Conservation (phyloP, 2,329 filamentous ascomycete species). For the Penicillium expansum region DNA sequence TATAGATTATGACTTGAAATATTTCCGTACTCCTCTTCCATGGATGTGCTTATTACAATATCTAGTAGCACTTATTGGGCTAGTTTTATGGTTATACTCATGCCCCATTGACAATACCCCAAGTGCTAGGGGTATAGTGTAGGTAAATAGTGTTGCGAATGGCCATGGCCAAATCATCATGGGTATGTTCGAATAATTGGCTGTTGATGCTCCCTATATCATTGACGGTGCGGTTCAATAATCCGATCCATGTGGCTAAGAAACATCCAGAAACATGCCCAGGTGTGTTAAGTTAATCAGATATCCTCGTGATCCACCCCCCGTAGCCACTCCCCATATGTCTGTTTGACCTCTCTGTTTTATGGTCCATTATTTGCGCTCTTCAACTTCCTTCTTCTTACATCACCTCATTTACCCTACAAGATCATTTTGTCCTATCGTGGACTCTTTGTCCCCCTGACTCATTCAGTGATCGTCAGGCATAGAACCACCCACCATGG, state of each 20-base stretch:
- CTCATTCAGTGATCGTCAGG: neutral
- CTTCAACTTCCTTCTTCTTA: neutral
- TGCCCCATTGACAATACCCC: too few species aligned
- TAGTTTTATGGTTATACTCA: neutral
- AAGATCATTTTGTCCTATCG: neutral
- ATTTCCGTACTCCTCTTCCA: conserved; percentile 2
- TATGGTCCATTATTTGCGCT: neutral
- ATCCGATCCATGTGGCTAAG: neutral
- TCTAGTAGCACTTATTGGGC: neutral
- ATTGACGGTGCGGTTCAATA: neutral
- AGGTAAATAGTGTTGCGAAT: neutral
- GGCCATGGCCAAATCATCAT: too few species aligned
- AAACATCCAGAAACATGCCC: neutral
- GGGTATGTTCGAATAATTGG: neutral
- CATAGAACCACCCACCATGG: neutral
- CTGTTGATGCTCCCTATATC: neutral
- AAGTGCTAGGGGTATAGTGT: neutral
- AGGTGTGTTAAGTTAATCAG: neutral
- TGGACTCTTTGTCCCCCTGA: neutral
- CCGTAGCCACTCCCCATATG: neutral
- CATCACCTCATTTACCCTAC: neutral
- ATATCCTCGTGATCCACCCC: neutral
- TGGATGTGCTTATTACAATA: neutral
- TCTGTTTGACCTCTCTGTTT: neutral
- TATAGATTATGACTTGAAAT: conserved; percentile 28